Evolutionary conservation across 2,329 filamentous ascomycete species (phyloP).

Genomic region (Gnomoniopsis smithogilvyi): DNA sequence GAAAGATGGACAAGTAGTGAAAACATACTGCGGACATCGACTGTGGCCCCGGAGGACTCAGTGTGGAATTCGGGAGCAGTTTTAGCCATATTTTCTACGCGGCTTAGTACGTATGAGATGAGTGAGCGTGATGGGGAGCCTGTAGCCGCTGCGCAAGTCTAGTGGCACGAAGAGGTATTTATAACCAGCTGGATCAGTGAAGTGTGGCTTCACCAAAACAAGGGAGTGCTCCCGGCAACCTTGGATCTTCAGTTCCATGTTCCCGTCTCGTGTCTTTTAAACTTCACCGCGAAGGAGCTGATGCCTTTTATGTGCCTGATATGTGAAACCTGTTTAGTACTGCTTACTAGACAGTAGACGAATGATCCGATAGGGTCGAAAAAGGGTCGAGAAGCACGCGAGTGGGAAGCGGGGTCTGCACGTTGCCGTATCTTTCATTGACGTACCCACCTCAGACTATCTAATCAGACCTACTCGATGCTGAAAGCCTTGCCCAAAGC

Average conservation of each 20-base stretch:
- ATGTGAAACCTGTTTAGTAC: too few relatives aligned
- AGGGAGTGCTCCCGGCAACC: too few relatives aligned
- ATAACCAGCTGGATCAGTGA: too few relatives aligned
- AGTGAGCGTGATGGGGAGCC: too few relatives aligned
- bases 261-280: too few relatives aligned
- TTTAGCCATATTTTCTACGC: conserved; percentile 9
- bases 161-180: too few relatives aligned
- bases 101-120: neutral
- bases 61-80: conserved; percentile 7
- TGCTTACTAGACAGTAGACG: too few relatives aligned
- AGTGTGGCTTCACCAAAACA: too few relatives aligned
- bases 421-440: neutral
- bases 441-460: neutral
- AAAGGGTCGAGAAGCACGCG: neutral
- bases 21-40: conserved; percentile 11
- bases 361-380: too few relatives aligned
- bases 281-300: too few relatives aligned
- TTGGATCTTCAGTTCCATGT: too few relatives aligned
- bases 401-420: neutral
- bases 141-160: neutral
- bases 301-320: too few relatives aligned
- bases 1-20: neutral
- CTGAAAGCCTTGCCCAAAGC: conserved; percentile 25
- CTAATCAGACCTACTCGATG: neutral
- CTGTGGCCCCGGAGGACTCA: conserved; percentile 4